Conservation (phyloP, 371 early-diverging fungal species). For the Haplosporangium sp. region DNA sequence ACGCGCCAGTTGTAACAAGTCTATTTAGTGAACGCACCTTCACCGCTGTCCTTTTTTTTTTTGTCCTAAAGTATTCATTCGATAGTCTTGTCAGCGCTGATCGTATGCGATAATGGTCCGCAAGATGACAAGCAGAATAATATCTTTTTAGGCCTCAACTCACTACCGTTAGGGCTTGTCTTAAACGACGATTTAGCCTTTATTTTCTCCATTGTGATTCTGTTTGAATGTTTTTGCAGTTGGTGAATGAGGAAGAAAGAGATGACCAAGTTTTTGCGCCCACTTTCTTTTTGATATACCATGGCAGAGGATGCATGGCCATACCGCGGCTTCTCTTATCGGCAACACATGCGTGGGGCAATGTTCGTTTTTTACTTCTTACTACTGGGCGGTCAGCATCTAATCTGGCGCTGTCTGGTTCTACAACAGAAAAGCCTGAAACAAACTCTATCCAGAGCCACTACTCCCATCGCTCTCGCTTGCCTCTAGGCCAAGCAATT, state of each 20-base stretch:
- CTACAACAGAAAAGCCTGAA: slow-evolving; percentile 1
- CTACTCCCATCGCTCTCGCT: slow-evolving; percentile 3
- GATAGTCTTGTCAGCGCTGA: too few relatives aligned
- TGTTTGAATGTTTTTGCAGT: not conserved
- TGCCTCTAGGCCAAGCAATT: not conserved
- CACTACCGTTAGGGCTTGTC: too few relatives aligned
- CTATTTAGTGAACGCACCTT: too few relatives aligned
- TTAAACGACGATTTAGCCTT: too few relatives aligned
- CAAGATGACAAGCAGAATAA: too few relatives aligned
- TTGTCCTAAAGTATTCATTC: too few relatives aligned
- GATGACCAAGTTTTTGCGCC: not conserved
- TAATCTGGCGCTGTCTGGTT: not conserved
- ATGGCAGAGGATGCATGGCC: slow-evolving; percentile 1
- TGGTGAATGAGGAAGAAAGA: slow-evolving; percentile 3
- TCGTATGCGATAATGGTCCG: too few relatives aligned
- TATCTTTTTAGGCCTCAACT: too few relatives aligned
- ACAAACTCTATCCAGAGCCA: not conserved
- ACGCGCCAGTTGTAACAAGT: too few relatives aligned
- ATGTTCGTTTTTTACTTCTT: not conserved
- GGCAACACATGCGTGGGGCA: not conserved
- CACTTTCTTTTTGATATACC: too few relatives aligned
- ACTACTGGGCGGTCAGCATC: not conserved
- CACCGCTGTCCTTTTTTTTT: too few relatives aligned
- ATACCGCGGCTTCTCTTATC: not conserved
- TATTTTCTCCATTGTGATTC: too few relatives aligned